A percentile compares a stretch with the other conserved stretches of the same genome.
Conservation (phyloP, 805 yeast genomes). For the Kuraishia piskuri region DNA sequence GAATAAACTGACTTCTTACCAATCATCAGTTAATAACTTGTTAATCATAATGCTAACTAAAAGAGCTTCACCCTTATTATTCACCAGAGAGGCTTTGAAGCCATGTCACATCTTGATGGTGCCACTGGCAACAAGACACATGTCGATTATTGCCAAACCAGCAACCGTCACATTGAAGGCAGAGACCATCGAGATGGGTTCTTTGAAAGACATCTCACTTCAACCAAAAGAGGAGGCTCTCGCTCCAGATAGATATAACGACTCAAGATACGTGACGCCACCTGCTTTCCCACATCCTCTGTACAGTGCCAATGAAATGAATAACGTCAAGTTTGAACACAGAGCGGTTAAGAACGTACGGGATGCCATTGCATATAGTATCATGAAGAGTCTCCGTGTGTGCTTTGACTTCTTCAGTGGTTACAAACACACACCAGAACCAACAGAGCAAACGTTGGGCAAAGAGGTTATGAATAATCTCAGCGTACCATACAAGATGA, state of each 20-base stretch:
- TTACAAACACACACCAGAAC: constrained; percentile 43
- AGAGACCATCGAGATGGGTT: not conserved
- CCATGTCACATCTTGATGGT: not conserved
- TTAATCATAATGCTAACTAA: not conserved
- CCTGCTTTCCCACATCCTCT: constrained; percentile 36
- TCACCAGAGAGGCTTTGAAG: not conserved
- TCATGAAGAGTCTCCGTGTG: constrained; percentile 35
- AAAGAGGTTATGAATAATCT: constrained; percentile 17
- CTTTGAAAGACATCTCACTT: not conserved
- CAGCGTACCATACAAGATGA: constrained; percentile 37
- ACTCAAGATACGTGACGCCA: constrained; percentile 13
- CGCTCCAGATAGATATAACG: not conserved
- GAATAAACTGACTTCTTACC: not conserved
- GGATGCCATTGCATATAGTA: constrained; percentile 43
- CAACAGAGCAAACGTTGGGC: constrained; percentile 21
- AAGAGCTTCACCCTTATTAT: not conserved
- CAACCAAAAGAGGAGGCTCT: not conserved
- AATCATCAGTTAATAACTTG: too few species aligned
- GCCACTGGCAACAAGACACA: not conserved
- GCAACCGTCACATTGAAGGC: not conserved
- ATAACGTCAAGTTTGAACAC: constrained; percentile 39
- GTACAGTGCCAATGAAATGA: constrained; percentile 27
- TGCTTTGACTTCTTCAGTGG: constrained; percentile 59
- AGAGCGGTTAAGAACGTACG: constrained; percentile 35
- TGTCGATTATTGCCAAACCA: not conserved